Conservation (phyloP, 805 yeast species). For the Pichia scutulata region DNA sequence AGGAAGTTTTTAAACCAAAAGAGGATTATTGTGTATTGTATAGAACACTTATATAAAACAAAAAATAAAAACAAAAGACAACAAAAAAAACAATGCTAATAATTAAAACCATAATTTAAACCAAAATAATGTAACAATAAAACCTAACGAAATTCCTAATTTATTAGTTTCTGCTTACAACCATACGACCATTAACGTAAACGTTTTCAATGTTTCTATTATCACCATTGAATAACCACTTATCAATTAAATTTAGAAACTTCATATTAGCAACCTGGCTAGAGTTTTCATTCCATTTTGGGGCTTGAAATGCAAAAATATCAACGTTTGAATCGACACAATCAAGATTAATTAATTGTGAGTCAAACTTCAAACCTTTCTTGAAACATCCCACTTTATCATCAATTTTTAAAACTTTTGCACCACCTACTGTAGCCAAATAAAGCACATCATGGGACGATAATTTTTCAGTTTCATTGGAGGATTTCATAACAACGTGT, state of each 20-base stretch:
- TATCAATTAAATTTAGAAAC: slow-evolving; percentile 56
- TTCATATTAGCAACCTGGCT: slow-evolving; percentile 20
- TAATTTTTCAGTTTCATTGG: slow-evolving; percentile 40
- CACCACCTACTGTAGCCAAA: slow-evolving; percentile 88
- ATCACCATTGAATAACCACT: slow-evolving; percentile 93
- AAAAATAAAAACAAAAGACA: no score
- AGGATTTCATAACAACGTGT: slow-evolving; percentile 53
- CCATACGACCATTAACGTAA: slow-evolving; percentile 74
- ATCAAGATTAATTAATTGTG: slow-evolving; percentile 64
- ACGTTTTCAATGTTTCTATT: slow-evolving; percentile 79
- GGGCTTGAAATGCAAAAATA: slow-evolving; percentile 66
- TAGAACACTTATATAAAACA: no score
- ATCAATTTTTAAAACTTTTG: slow-evolving; percentile 57
- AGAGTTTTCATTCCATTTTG: slow-evolving; percentile 25
- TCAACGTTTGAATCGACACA: slow-evolving; percentile 56
- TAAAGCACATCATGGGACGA: slow-evolving; percentile 65
- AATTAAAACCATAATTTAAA: no score
- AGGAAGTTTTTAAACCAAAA: no score
- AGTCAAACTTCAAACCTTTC: slow-evolving; percentile 77
- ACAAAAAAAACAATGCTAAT: no score
- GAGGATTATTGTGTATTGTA: no score
- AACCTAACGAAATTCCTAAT: neutral
- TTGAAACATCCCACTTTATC: slow-evolving; percentile 60
- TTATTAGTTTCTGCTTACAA: slow-evolving; percentile 28
- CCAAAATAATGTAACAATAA: no score